Evolutionary conservation across 768 basidiomycete species (phyloP).

Genomic region (Boletus sensibilis): DNA sequence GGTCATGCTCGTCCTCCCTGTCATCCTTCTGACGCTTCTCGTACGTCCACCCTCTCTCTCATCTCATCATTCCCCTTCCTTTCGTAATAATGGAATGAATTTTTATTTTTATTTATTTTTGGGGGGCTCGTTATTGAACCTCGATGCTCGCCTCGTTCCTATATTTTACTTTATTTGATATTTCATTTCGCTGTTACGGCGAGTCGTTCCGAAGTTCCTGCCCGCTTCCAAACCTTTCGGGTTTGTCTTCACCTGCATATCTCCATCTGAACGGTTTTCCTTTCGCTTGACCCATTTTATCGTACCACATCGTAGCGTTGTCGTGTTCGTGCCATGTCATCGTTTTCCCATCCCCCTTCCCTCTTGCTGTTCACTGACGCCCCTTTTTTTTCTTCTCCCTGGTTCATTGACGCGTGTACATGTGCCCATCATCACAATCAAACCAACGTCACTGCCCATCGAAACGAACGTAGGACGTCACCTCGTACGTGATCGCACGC

Average conservation of each 20-base stretch:
- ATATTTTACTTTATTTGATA: background rate
- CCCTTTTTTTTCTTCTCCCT: background rate
- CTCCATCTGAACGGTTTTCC: slow-evolving; percentile 8
- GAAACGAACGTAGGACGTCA: slow-evolving; percentile 56
- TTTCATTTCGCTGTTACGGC: slow-evolving; percentile 9
- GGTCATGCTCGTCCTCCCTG: slow-evolving; percentile 43
- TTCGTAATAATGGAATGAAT: slow-evolving; percentile 8
- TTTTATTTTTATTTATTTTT: slow-evolving; percentile 4
- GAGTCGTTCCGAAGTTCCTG: slow-evolving; percentile 11
- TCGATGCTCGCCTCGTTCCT: slow-evolving; percentile 1
- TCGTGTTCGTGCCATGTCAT: slow-evolving; percentile 1
- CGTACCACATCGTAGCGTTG: background rate
- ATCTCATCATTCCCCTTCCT: slow-evolving; percentile 7
- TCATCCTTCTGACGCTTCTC: slow-evolving; percentile 63
- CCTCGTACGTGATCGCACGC: slow-evolving; percentile 79
- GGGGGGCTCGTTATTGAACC: background rate
- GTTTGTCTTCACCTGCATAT: slow-evolving; percentile 8
- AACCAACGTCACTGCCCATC: background rate
- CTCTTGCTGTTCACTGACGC: slow-evolving; percentile 10
- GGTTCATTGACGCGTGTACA: background rate
- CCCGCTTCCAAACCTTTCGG: background rate
- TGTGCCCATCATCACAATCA: background rate
- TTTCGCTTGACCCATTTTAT: slow-evolving; percentile 7
- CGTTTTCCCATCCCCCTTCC: background rate
- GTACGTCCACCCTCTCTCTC: slow-evolving; percentile 41